Evolutionary conservation across 768 basidiomycete species (phyloP).

Genomic region (Lentinus brumalis): DNA sequence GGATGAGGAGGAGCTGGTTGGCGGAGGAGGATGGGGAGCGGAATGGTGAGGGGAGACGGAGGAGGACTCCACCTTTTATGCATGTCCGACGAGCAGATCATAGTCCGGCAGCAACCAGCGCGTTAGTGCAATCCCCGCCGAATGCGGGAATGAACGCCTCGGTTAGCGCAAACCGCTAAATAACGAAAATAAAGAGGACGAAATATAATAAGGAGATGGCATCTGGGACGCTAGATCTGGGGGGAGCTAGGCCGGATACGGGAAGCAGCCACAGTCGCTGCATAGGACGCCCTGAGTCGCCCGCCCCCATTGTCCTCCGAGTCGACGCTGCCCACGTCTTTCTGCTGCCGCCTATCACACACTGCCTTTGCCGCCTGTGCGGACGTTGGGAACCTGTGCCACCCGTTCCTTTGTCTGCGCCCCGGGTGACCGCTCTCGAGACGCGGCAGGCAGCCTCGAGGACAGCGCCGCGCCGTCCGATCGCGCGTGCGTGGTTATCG

Average conservation of each 20-base stretch:
- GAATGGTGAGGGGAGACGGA: constrained; percentile 20
- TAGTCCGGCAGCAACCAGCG: not conserved
- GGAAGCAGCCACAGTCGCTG: constrained; percentile 14
- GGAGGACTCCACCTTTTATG: constrained; percentile 19
- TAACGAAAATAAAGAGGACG: not conserved
- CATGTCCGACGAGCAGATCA: constrained; percentile 12
- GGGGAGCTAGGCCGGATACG: constrained; percentile 15
- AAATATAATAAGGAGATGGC: constrained; percentile 8
- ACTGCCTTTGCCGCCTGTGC: not conserved
- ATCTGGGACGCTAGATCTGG: not conserved
- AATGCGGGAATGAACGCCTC: constrained; percentile 9
- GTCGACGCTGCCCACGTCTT: no score
- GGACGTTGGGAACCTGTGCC: not conserved
- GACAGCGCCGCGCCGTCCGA: not conserved
- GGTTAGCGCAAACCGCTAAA: constrained; percentile 1
- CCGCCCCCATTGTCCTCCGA: not conserved
- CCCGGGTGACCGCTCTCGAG: constrained; percentile 4
- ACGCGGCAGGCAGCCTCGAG: constrained; percentile 5
- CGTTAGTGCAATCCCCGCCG: not conserved
- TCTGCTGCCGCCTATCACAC: constrained; percentile 11
- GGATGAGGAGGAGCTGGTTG: constrained; percentile 9
- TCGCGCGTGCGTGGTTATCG: not conserved
- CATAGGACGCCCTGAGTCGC: not conserved
- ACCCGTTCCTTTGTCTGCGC: constrained; percentile 3
- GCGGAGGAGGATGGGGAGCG: constrained; percentile 8